phyloP scores from a whole-genome alignment of 768 basidiomycete species.

The Russula vinacea region DNA sequence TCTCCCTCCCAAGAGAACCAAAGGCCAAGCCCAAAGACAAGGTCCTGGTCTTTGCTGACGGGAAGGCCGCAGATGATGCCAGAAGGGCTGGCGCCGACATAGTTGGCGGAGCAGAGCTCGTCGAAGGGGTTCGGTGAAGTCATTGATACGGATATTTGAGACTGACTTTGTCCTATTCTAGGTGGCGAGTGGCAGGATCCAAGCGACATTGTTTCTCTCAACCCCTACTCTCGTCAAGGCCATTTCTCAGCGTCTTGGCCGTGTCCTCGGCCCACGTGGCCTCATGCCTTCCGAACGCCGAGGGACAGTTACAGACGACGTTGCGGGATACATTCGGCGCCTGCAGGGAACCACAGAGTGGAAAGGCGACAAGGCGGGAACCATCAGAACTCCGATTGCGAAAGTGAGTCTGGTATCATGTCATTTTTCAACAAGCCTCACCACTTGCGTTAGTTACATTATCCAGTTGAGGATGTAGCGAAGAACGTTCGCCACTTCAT shows the following conservation, averaged over 20 bases:
- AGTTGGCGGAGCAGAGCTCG: slow-evolving; percentile 86
- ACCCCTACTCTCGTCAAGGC: slow-evolving; percentile 73
- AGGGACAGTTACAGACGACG: slow-evolving; percentile 90
- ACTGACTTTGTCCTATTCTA: slow-evolving; percentile 34
- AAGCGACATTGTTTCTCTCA: slow-evolving; percentile 81
- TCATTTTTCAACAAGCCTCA: slow-evolving; percentile 7
- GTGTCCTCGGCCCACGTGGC: slow-evolving; percentile 81
- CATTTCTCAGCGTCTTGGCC: slow-evolving; percentile 76
- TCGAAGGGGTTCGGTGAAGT: slow-evolving; percentile 67
- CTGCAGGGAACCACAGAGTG: slow-evolving; percentile 85
- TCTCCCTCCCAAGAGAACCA: slow-evolving; percentile 78
- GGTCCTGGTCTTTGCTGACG: slow-evolving; percentile 93
- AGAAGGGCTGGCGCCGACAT: slow-evolving; percentile 83
- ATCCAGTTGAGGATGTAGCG: slow-evolving; percentile 69
- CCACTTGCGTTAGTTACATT: slow-evolving; percentile 54
- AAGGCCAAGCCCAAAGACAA: slow-evolving; percentile 67
- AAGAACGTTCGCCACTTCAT: slow-evolving; percentile 79
- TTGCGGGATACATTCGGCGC: slow-evolving; percentile 74
- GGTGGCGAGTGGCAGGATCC: slow-evolving; percentile 71
- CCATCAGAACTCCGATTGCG: slow-evolving; percentile 78
- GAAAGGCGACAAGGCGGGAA: slow-evolving; percentile 86
- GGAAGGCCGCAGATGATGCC: slow-evolving; percentile 76
- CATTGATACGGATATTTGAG: slow-evolving; percentile 15
- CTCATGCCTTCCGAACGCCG: slow-evolving; percentile 94
- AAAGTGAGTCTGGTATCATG: slow-evolving; percentile 47